phyloP scores from a whole-genome alignment of 2,329 filamentous ascomycete genomes.

The Apiospora aurea region DNA sequence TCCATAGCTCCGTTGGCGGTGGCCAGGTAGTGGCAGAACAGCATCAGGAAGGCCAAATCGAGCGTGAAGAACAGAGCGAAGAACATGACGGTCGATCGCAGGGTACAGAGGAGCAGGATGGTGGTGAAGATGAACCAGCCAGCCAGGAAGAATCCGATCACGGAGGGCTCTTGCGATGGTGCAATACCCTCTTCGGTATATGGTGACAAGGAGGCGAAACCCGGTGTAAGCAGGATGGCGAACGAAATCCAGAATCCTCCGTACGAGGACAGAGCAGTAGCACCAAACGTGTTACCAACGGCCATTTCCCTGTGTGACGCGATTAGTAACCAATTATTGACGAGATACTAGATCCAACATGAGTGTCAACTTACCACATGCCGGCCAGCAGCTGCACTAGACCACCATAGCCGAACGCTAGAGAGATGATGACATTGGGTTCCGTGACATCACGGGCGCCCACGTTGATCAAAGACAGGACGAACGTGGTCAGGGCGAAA shows the following conservation, averaged over 20 bases:
- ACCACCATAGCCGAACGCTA: conserved; percentile 79
- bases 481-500: conserved; percentile 85
- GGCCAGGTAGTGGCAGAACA: conserved; percentile 69
- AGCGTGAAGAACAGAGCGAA: conserved; percentile 80
- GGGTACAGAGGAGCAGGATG: conserved; percentile 74
- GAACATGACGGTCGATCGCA: conserved; percentile 80
- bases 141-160: conserved; percentile 76
- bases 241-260: conserved; percentile 86
- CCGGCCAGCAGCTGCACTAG: conserved; percentile 80
- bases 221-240: conserved; percentile 73
- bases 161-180: conserved; percentile 58
- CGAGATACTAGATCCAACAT: neutral
- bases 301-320: conserved; percentile 74
- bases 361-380: conserved; percentile 74
- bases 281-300: conserved; percentile 86
- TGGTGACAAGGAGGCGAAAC: conserved; percentile 63
- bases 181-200: conserved; percentile 47
- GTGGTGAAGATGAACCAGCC: conserved; percentile 89
- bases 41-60: conserved; percentile 77
- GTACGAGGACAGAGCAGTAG: conserved; percentile 81
- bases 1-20: conserved; percentile 56
- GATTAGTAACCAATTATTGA: conserved; percentile 26
- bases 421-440: conserved; percentile 72
- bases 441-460: conserved; percentile 63
- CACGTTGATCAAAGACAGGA: conserved; percentile 78